Evolutionary conservation across 306 rosid genomes (phyloP), one percentile per base, ranked within the genome.

Genomic region (Vigna reflexopilosa): DNA sequence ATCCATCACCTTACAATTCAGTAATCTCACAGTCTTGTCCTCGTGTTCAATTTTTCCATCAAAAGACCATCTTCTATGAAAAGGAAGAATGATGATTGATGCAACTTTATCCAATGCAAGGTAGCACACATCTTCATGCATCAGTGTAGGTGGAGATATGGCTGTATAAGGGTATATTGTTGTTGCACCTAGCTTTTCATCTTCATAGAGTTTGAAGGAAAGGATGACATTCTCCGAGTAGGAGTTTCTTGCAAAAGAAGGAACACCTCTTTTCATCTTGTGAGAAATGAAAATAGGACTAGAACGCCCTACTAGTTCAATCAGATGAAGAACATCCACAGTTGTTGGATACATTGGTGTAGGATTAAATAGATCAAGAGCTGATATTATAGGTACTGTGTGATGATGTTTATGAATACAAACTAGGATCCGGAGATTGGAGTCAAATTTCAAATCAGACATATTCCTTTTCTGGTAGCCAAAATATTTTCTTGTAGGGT

Each of bases 111-210:
- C 87, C 52, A 90, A 24, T 19, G 90, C 94, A 13, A 90, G 78
- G 73, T 47, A n/a, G 56, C 90, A 86, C 10, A 88, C 81, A 19
- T 90, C 94, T 47, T 86, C 91, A 14, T 88, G 75, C 94, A 90
- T 90, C 17, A 72, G 45, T 30, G 26, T 69, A n/a, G 26, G 58
- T 2, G 89, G 85, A 77, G 90, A 86, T 56, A 88, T 68, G 15
- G 90, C 85, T 12, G 94, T 90, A 76, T 82, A 90, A 10, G 81
- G 67, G 69, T 61, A 48, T 1, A 74, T 20, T 9, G 80, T 7
- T 19, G 64, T 82, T n/a, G 77, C 82, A 15, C 83, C 87, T 0
- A n/a, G 5, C 7, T 77, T 77, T 4, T 83, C 81, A 77, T 44
- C 17, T 56, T 77, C 81, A 13, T 44, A 56, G 13, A 67, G 34